A percentile compares a stretch with the other conserved stretches of the same genome.
These are phyloP conservation scores for Perkinsus olseni DNA, from an alignment of 169 alveolate species.

Conservation along the genomic window DNA sequence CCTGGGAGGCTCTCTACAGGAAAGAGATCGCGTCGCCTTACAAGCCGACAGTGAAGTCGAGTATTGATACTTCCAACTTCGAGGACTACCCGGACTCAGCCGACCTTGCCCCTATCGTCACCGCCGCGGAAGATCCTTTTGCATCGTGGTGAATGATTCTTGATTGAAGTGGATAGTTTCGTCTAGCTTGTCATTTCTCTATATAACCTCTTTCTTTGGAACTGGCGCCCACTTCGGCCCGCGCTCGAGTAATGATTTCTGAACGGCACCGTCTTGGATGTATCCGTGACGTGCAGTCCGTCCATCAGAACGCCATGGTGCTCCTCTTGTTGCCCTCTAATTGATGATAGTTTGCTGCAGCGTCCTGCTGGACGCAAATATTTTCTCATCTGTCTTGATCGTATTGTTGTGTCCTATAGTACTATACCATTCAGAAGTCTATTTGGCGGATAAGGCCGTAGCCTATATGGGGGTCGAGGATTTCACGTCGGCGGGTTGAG, in stretches of 20 bases:
- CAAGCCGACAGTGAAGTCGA: constrained; percentile 43
- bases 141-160: constrained; percentile 47
- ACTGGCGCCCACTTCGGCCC: not conserved
- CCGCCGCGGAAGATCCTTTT: constrained; percentile 58
- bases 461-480: too few species aligned
- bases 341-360: not conserved
- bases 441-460: too few species aligned
- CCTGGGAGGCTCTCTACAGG: constrained; percentile 40
- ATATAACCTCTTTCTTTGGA: not conserved
- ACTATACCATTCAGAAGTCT: too few species aligned
- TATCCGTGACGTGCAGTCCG: not conserved
- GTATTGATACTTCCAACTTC: constrained; percentile 47
- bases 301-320: not conserved
- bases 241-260: too few species aligned
- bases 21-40: constrained; percentile 43
- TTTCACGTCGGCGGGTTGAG: too few species aligned
- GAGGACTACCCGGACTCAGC: constrained; percentile 56
- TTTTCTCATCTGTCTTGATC: too few species aligned
- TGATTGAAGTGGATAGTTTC: not conserved
- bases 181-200: not conserved
- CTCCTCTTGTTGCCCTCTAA: not conserved
- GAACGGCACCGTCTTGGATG: not conserved
- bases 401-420: too few species aligned
- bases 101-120: constrained; percentile 42
- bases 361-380: not conserved